Percentiles rank a stretch among this genome's conserved stretches.
Evolutionary conservation across 257 asterid species (phyloP).

Genomic region (Cynanchum wilfordii): DNA sequence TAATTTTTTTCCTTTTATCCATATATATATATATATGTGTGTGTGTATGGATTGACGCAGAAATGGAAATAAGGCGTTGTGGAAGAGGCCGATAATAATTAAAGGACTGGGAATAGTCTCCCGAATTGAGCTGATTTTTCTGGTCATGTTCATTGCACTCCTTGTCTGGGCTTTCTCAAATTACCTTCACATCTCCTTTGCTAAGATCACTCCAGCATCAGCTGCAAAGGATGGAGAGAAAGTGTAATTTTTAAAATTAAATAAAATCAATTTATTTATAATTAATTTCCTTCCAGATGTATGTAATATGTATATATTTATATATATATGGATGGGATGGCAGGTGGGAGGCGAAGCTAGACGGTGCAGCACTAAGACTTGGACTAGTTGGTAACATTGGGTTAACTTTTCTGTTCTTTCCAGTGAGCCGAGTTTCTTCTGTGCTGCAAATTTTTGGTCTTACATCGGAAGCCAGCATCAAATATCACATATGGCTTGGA

Average conservation of each 20-base stretch:
- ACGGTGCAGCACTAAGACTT: slow-evolving; percentile 37
- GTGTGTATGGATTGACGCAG: slow-evolving; percentile 19
- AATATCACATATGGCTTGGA: slow-evolving; percentile 89
- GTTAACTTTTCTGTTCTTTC: slow-evolving; percentile 63
- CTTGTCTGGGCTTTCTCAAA: slow-evolving; percentile 54
- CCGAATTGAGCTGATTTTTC: slow-evolving; percentile 54
- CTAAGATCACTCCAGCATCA: slow-evolving; percentile 43
- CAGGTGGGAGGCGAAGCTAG: slow-evolving; percentile 78
- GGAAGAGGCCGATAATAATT: slow-evolving; percentile 68
- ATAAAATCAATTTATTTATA: too few species aligned
- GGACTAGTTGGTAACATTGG: slow-evolving; percentile 67
- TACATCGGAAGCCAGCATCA: slow-evolving; percentile 72
- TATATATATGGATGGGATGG: not conserved
- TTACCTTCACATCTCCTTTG: slow-evolving; percentile 35
- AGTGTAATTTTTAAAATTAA: slow-evolving; percentile 39
- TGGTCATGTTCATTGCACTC: slow-evolving; percentile 73
- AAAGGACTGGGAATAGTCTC: slow-evolving; percentile 80
- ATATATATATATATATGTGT: too few species aligned
- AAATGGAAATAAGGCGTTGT: slow-evolving; percentile 22
- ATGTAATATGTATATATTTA: too few species aligned
- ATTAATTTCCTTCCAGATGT: too few species aligned
- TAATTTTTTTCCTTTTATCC: too few species aligned
- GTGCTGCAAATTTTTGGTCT: slow-evolving; percentile 58
- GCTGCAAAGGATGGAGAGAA: slow-evolving; percentile 47
- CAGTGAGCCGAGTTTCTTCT: slow-evolving; percentile 84